A percentile compares a stretch with the other conserved stretches of the same genome.
phyloP scores from a whole-genome alignment of 257 asterid genomes.

The Cruciata laevipes region DNA sequence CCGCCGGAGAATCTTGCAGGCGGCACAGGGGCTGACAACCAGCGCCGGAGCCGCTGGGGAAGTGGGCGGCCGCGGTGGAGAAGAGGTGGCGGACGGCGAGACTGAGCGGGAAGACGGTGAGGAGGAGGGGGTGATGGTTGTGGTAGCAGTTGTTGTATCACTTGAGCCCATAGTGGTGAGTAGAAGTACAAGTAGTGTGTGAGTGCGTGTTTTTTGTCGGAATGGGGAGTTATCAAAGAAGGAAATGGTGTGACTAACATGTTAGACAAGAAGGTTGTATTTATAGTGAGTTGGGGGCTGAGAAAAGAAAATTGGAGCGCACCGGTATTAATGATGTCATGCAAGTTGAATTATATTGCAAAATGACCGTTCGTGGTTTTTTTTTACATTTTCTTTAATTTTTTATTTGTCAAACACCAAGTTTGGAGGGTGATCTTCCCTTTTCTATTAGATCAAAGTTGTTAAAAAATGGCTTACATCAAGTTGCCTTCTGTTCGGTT shows the following conservation, averaged over 20 bases:
- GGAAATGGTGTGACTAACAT: neutral
- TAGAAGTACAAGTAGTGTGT: neutral
- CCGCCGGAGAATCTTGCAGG: constrained; percentile 62
- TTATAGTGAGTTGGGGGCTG: neutral
- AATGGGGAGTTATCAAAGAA: neutral
- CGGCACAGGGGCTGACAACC: constrained; percentile 69
- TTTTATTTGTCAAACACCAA: no score
- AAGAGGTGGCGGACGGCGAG: constrained; percentile 27
- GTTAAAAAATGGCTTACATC: no score
- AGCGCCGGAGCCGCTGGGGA: constrained; percentile 10
- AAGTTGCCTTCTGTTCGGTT: no score
- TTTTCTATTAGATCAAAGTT: no score
- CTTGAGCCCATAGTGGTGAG: constrained; percentile 12
- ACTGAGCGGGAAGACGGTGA: constrained; percentile 24
- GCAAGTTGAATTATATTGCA: neutral
- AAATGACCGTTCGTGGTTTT: neutral
- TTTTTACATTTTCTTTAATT: no score
- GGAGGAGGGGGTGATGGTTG: constrained; percentile 25
- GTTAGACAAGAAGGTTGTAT: neutral
- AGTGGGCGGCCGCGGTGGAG: constrained; percentile 12
- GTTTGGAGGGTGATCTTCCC: no score
- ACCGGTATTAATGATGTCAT: constrained; percentile 1
- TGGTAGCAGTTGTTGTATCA: constrained; percentile 14
- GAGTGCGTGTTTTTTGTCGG: constrained; percentile 3
- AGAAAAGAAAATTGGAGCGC: neutral